phyloP scores from a whole-genome alignment of 176 grass and related monocot species.

The Puccinellia tenuiflora region DNA sequence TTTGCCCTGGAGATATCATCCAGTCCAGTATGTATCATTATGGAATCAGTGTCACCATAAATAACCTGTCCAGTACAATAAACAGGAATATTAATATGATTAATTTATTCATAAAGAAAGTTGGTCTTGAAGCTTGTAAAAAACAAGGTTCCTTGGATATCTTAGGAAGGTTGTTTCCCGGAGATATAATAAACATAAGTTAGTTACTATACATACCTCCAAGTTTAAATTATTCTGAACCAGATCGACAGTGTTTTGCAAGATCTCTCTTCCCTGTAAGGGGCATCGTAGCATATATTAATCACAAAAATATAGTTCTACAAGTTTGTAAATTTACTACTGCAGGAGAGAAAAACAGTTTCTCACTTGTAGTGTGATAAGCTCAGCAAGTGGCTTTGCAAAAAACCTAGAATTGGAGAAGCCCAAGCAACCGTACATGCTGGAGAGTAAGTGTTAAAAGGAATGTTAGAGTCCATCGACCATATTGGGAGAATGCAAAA shows the following conservation, averaged over 20 bases:
- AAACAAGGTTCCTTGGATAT: conserved; percentile 5
- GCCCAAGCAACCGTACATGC: conserved; percentile 98
- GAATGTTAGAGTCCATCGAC: conserved; percentile 26
- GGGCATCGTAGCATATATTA: conserved; percentile 27
- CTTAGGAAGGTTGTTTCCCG: not conserved
- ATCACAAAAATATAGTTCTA: not conserved
- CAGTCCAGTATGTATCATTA: conserved; percentile 94
- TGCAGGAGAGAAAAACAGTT: conserved; percentile 15
- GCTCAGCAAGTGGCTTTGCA: conserved; percentile 92
- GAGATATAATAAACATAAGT: conserved; percentile 5
- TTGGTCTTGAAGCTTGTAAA: not conserved
- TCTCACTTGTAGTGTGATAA: conserved; percentile 92
- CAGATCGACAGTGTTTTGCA: conserved; percentile 90
- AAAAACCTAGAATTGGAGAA: conserved; percentile 96
- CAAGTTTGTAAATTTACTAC: conserved; percentile 18
- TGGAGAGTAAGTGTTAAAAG: conserved; percentile 40
- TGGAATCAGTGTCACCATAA: conserved; percentile 97
- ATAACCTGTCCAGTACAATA: conserved; percentile 60
- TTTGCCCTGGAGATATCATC: conserved; percentile 91
- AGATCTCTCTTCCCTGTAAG: conserved; percentile 90
- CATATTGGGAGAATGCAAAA: conserved; percentile 12
- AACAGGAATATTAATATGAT: conserved; percentile 14
- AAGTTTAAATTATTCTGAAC: conserved; percentile 96
- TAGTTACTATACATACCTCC: conserved; percentile 55
- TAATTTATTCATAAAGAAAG: conserved; percentile 19